Percentiles rank a stretch among this genome's conserved stretches.
These are phyloP conservation scores for Onygenales sp. DNA, from an alignment of 2,329 filamentous ascomycete genomes.

Conservation along the genomic window DNA sequence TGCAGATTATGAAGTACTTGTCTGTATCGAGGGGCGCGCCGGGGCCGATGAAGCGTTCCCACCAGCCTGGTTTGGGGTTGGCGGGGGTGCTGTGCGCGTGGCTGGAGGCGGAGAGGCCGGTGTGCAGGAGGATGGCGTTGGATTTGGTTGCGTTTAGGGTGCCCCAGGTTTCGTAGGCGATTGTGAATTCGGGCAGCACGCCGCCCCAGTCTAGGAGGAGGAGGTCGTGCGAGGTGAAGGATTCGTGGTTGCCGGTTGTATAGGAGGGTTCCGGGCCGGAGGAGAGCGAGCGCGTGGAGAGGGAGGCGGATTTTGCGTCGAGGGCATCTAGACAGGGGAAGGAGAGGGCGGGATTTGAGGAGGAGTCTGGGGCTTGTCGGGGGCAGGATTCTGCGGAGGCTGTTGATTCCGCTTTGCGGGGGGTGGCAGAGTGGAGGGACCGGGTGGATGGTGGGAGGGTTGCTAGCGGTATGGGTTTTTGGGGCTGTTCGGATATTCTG, in stretches of 20 bases:
- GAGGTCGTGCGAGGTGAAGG: conserved; percentile 63
- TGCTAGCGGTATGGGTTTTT: not conserved
- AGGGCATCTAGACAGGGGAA: conserved; percentile 85
- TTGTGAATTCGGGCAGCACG: conserved; percentile 74
- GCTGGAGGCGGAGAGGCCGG: conserved; percentile 90
- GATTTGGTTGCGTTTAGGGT: conserved; percentile 65
- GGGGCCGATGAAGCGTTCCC: conserved; percentile 96
- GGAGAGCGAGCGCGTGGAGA: conserved; percentile 57
- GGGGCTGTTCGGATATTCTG: not conserved
- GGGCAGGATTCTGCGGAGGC: not conserved
- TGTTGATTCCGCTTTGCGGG: conserved; percentile 5
- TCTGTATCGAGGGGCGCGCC: conserved; percentile 77
- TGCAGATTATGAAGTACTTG: conserved; percentile 90
- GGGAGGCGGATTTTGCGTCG: conserved; percentile 65
- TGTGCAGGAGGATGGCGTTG: conserved; percentile 88
- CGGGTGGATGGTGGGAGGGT: not conserved
- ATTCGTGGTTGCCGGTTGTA: conserved; percentile 74
- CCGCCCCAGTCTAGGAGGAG: conserved; percentile 91
- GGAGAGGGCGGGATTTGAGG: conserved; percentile 73
- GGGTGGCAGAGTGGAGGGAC: conserved; percentile 4
- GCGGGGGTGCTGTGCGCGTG: conserved; percentile 85
- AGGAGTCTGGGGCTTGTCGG: conserved; percentile 10
- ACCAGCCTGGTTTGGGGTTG: conserved; percentile 90
- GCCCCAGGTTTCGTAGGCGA: conserved; percentile 94
- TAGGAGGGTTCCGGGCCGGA: conserved; percentile 89